Evolutionary conservation across 2,329 filamentous ascomycete genomes (phyloP), one percentile per base, ranked within the genome.

Genomic region (Aaosphaeria pasadenensis): DNA sequence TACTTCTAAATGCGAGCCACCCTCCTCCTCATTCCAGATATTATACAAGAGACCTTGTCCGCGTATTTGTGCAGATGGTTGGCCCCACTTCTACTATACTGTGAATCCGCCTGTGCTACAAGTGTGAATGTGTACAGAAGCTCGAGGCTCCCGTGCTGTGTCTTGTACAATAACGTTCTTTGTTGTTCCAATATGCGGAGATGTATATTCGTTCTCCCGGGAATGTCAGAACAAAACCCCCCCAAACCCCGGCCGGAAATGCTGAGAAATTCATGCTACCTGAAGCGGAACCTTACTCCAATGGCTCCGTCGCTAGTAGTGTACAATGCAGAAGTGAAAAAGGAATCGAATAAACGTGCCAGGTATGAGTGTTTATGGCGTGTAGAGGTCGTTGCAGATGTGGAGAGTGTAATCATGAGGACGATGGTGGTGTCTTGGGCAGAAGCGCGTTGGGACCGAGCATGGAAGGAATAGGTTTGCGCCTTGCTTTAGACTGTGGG

Each of bases 391-490:
- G 39, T 24, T n/a, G 17, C 28, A 24, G 30, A 42, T 46, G 53
- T 44, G 51, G 64, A 24, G 17, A 24, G 17, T 24, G 17, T 24
- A 24, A 24, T 24, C 17, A 24, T 24, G 17, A 24, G 17, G 54
- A 64, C 56, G 53, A 65, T 43, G 61, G 59, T 39, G 63, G 62
- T 39, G 60, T 62, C 49, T 60, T 52, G 7, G 62, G 55, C 32
- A 46, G 47, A 24, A 41, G 45, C 39, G 59, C 58, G 45, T 64
- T 65, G 9, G 65, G 64, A 28, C 67, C 67, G 28, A 71, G 57
- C 67, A 71, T 67, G 7, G 66, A 70, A 6, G 76, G 74, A 42
- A 78, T 75, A 3, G 76, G 75, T 59, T 77, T 79, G 33, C 76
- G 66, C 46, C 73, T 72, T 28, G 76, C 73, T 55, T 76, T 72